A percentile compares a stretch with the other conserved stretches of the same genome.
Conservation (phyloP, 2,329 filamentous ascomycete species). For the Colletotrichum plurivorum region DNA sequence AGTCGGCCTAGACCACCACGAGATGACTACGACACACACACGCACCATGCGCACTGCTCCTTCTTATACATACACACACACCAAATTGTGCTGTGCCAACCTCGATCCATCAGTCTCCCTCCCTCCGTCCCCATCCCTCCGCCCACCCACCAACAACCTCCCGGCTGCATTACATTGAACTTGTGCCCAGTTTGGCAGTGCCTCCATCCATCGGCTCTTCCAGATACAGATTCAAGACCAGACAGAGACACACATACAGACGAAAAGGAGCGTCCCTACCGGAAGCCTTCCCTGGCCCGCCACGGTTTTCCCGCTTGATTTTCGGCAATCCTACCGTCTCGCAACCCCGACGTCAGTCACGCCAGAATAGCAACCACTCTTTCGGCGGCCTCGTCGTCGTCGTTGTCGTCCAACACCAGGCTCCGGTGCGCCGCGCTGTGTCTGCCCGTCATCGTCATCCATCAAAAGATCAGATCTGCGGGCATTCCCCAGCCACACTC, state of each 20-base stretch:
- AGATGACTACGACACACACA: conserved; percentile 7
- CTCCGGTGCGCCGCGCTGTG: conserved; percentile 21
- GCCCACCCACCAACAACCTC: conserved; percentile 19
- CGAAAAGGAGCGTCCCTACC: conserved; percentile 9
- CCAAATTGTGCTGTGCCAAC: conserved; percentile 12
- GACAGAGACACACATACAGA: conserved; percentile 4
- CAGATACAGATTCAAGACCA: not conserved
- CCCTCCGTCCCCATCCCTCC: conserved; percentile 17
- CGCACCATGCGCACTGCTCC: not conserved
- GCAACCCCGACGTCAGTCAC: conserved; percentile 21
- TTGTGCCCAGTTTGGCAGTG: conserved; percentile 22
- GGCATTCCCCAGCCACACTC: conserved; percentile 33
- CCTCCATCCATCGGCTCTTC: conserved; percentile 11
- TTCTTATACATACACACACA: not conserved
- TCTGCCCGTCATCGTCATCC: conserved; percentile 27
- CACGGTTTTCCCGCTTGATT: conserved; percentile 19
- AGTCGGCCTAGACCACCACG: not conserved
- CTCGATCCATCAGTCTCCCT: conserved; percentile 16
- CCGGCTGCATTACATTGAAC: conserved; percentile 6
- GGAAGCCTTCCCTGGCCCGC: conserved; percentile 22
- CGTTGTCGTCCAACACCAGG: conserved; percentile 7
- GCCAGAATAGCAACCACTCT: conserved; percentile 8
- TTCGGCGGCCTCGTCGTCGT: not conserved
- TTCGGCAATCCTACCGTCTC: conserved; percentile 18
- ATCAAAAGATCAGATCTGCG: conserved; percentile 31